These are phyloP conservation scores for Nicotiana noctiflora DNA, from an alignment of 257 asterid species.

Conservation along the genomic window DNA sequence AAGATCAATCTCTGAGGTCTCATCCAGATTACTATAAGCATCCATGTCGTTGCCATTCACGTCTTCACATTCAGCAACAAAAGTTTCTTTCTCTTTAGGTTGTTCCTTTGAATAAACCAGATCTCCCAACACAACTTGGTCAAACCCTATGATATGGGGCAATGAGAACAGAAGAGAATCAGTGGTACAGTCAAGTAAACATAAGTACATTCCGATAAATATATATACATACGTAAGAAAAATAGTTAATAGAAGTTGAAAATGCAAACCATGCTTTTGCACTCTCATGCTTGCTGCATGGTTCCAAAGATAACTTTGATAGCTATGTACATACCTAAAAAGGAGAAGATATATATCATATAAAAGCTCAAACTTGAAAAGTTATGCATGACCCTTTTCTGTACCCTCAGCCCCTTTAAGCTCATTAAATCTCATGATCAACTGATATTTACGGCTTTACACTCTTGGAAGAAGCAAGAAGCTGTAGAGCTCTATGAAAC, in stretches of 20 bases:
- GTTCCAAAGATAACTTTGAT: slow-evolving; percentile 96
- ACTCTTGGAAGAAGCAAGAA: background rate
- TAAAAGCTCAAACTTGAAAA: slow-evolving; percentile 6
- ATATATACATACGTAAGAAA: background rate
- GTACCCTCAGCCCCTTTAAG: background rate
- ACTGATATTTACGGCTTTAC: background rate
- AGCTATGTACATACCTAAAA: slow-evolving; percentile 91
- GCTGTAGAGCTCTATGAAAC: slow-evolving; percentile 1
- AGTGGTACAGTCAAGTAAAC: background rate
- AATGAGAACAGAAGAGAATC: background rate
- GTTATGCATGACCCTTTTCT: background rate
- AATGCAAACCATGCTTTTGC: slow-evolving; percentile 61
- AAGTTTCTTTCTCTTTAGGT: slow-evolving; percentile 30
- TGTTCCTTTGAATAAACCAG: slow-evolving; percentile 76
- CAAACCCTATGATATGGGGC: slow-evolving; percentile 44
- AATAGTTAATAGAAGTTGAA: background rate
- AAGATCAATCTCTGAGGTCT: slow-evolving; percentile 42
- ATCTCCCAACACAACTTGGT: slow-evolving; percentile 74
- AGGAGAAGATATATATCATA: slow-evolving; percentile 23
- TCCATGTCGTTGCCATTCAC: slow-evolving; percentile 27
- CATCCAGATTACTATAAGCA: slow-evolving; percentile 38
- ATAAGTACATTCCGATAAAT: background rate
- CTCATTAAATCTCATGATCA: slow-evolving; percentile 2
- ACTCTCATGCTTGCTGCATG: slow-evolving; percentile 86
- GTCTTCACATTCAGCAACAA: slow-evolving; percentile 39